Conservation (phyloP, 202 grass and related monocot genomes). For the Brachypodium distachyon region DNA sequence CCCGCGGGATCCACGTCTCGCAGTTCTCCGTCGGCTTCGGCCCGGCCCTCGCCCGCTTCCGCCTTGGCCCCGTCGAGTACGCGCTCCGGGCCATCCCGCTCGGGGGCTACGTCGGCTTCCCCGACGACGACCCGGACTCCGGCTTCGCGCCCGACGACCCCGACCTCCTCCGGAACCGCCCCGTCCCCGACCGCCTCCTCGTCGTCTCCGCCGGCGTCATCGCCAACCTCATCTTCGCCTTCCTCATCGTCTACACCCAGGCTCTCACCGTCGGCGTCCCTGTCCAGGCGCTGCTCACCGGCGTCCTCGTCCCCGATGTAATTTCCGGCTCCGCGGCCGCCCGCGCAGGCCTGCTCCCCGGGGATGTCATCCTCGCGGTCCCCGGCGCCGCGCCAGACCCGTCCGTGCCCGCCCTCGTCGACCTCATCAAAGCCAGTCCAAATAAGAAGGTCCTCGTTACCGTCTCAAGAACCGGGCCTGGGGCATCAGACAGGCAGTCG, state of each 20-base stretch:
- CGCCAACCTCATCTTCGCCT: constrained; percentile 80
- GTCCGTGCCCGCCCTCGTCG: constrained; percentile 58
- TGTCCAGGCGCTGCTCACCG: constrained; percentile 61
- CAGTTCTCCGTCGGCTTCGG: constrained; percentile 93
- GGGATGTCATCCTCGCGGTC: constrained; percentile 71
- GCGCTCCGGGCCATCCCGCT: constrained; percentile 86
- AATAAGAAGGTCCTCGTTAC: constrained; percentile 54
- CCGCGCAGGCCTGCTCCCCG: constrained; percentile 52
- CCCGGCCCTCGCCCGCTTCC: constrained; percentile 63
- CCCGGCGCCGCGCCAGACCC: constrained; percentile 44
- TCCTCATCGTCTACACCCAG: constrained; percentile 71
- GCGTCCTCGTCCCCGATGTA: constrained; percentile 74
- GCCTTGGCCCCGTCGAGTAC: constrained; percentile 72
- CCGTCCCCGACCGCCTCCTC: constrained; percentile 71
- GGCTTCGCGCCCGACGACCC: constrained; percentile 63
- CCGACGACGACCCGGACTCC: constrained; percentile 85
- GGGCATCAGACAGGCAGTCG: neutral
- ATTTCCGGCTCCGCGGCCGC: constrained; percentile 55
- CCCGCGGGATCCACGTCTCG: constrained; percentile 82
- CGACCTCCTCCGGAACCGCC: constrained; percentile 85
- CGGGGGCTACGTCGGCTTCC: constrained; percentile 91
- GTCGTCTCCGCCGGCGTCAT: constrained; percentile 79
- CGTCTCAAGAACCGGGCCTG: constrained; percentile 27
- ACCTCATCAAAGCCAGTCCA: constrained; percentile 63
- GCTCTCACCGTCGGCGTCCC: constrained; percentile 83